Conservation (phyloP, 176 grass and related monocot genomes). For the Echinochloa phyllopogon region DNA sequence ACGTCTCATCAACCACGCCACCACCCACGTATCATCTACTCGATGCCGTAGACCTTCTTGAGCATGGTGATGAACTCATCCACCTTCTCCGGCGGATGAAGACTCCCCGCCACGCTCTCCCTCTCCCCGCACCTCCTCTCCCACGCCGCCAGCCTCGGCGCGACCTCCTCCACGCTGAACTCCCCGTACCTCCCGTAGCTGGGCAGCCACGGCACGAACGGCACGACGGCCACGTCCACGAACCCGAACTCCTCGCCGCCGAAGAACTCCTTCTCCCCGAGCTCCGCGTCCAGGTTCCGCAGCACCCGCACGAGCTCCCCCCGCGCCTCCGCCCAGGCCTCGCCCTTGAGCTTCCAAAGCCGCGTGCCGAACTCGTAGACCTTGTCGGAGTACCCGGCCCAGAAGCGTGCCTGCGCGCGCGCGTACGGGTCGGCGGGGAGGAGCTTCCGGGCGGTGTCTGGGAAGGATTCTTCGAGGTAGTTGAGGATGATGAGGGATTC, state of each 20-base stretch:
- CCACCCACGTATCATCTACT: neutral
- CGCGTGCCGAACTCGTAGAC: neutral
- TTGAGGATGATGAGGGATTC: constrained; percentile 68
- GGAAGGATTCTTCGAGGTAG: constrained; percentile 67
- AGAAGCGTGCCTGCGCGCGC: constrained; percentile 18
- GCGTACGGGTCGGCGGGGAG: neutral
- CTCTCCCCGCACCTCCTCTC: constrained; percentile 30
- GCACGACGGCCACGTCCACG: constrained; percentile 45
- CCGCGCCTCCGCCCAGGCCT: neutral
- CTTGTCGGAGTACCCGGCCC: constrained; percentile 9
- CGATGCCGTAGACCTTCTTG: constrained; percentile 34
- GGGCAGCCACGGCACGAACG: constrained; percentile 35
- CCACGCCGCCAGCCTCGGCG: constrained; percentile 44
- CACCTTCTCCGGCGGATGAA: constrained; percentile 43
- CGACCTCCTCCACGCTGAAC: constrained; percentile 25
- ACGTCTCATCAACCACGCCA: neutral
- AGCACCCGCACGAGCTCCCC: constrained; percentile 15
- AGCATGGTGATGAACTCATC: constrained; percentile 43
- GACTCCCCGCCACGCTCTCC: constrained; percentile 42
- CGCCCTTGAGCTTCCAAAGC: constrained; percentile 20
- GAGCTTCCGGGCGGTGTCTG: neutral
- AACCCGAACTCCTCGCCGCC: constrained; percentile 47
- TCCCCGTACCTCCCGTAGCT: constrained; percentile 40
- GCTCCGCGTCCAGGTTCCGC: constrained; percentile 35
- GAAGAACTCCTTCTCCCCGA: constrained; percentile 50